These are phyloP conservation scores for Cucumis cinereus DNA, from an alignment of 306 rosid species.

Conservation along the genomic window DNA sequence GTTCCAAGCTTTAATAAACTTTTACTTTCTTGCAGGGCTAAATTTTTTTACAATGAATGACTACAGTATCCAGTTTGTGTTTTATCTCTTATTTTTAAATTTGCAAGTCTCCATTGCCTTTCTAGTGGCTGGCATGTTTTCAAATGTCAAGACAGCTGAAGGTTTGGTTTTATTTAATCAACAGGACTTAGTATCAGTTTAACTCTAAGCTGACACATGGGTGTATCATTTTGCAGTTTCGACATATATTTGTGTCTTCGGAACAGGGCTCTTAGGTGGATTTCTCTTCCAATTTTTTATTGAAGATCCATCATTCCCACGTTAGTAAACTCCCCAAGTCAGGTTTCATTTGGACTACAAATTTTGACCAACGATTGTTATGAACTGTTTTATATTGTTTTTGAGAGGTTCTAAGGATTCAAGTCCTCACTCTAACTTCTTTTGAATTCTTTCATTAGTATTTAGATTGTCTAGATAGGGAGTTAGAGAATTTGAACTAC, in stretches of 20 bases:
- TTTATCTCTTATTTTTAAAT: conserved; percentile 68
- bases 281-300: conserved; percentile 62
- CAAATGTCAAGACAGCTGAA: conserved; percentile 72
- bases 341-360: neutral
- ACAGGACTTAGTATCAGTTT: neutral
- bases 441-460: neutral
- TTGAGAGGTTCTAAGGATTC: neutral
- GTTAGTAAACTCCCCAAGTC: conserved; percentile 31
- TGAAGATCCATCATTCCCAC: conserved; percentile 52
- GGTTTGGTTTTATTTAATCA: conserved; percentile 28
- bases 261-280: conserved; percentile 67
- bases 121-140: conserved; percentile 49
- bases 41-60: conserved; percentile 68
- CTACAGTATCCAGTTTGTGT: conserved; percentile 72
- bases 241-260: conserved; percentile 67
- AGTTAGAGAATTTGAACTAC: neutral
- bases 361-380: neutral
- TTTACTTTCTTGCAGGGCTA: conserved; percentile 41
- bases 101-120: conserved; percentile 76
- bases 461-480: neutral
- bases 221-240: conserved; percentile 28
- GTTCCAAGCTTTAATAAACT: neutral
- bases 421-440: neutral
- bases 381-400: neutral
- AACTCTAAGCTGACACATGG: neutral